phyloP scores from a whole-genome alignment of 495 filamentous ascomycete species.

The Massariosphaeria phaeospora region DNA sequence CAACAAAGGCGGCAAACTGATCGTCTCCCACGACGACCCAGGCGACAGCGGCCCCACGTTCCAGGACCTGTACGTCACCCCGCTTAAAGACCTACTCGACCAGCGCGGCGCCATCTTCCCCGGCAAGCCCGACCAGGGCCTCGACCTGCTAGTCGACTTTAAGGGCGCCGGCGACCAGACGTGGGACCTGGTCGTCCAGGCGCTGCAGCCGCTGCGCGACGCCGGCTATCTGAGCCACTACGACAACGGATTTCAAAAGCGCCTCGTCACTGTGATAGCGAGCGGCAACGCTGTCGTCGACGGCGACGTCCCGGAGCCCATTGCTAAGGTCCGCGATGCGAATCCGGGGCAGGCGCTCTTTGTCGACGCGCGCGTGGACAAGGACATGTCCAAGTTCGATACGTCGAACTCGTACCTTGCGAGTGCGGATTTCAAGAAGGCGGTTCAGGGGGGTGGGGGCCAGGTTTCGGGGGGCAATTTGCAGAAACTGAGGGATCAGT shows the following conservation, averaged over 20 bases:
- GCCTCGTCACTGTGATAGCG: conserved; percentile 71
- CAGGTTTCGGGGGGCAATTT: neutral
- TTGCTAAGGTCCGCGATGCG: neutral
- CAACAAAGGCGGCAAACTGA: conserved; percentile 34
- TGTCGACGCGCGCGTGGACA: conserved; percentile 4
- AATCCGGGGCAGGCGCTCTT: conserved; percentile 6
- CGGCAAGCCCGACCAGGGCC: conserved; percentile 52
- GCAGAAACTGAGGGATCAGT: conserved; percentile 3
- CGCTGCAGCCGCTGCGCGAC: conserved; percentile 59
- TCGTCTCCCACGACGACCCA: conserved; percentile 60
- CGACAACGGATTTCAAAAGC: conserved; percentile 48
- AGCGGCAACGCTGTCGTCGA: conserved; percentile 76
- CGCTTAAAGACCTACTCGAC: conserved; percentile 55
- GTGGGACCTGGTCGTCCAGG: conserved; percentile 44
- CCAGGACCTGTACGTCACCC: conserved; percentile 58
- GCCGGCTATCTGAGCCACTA: conserved; percentile 56
- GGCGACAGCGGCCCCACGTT: conserved; percentile 53
- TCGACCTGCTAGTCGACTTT: conserved; percentile 69
- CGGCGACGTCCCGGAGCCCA: neutral
- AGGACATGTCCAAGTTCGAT: conserved; percentile 8
- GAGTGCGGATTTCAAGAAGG: conserved; percentile 8
- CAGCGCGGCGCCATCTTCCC: conserved; percentile 58
- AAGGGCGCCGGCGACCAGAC: conserved; percentile 43
- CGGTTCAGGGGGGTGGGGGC: neutral
- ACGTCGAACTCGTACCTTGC: neutral